Percentiles rank a stretch among this genome's conserved stretches.
phyloP scores from a whole-genome alignment of 2,329 filamentous ascomycete genomes.

The Neoscytalidium dimidiatum region DNA sequence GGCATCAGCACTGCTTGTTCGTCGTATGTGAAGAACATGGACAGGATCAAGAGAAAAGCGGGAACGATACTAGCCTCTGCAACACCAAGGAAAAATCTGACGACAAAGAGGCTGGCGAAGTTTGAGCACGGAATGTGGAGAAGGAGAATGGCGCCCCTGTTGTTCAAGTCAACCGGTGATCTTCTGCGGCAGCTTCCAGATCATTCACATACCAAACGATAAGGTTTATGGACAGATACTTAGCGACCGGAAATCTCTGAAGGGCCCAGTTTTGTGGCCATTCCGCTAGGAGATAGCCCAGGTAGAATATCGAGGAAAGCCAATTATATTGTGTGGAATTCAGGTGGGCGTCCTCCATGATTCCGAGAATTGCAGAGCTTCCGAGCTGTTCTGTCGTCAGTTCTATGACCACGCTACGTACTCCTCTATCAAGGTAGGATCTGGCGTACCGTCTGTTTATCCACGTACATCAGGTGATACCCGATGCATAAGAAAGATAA shows the following conservation, averaged over 20 bases:
- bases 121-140: slow-evolving; percentile 30
- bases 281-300: slow-evolving; percentile 28
- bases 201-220: neutral
- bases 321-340: slow-evolving; percentile 34
- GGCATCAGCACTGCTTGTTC: slow-evolving; percentile 35
- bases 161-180: neutral
- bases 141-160: slow-evolving; percentile 32
- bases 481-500: slow-evolving; percentile 43
- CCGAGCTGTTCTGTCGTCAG: slow-evolving; percentile 17
- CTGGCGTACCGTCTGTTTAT: slow-evolving; percentile 39
- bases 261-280: slow-evolving; percentile 29
- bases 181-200: neutral
- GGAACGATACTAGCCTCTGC: slow-evolving; percentile 64
- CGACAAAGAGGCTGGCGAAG: slow-evolving; percentile 44
- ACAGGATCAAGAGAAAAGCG: slow-evolving; percentile 58
- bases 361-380: slow-evolving; percentile 33
- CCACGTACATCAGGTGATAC: slow-evolving; percentile 45
- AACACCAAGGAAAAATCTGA: slow-evolving; percentile 67
- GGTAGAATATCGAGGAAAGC: slow-evolving; percentile 20
- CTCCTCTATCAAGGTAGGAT: too few species aligned
- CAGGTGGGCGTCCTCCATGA: slow-evolving; percentile 33
- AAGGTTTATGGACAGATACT: slow-evolving; percentile 15
- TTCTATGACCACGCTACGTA: too few species aligned
- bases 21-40: slow-evolving; percentile 42
- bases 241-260: slow-evolving; percentile 19